These are phyloP conservation scores for Talaromyces trachyspermus DNA, from an alignment of 495 filamentous ascomycete genomes.

Conservation along the genomic window DNA sequence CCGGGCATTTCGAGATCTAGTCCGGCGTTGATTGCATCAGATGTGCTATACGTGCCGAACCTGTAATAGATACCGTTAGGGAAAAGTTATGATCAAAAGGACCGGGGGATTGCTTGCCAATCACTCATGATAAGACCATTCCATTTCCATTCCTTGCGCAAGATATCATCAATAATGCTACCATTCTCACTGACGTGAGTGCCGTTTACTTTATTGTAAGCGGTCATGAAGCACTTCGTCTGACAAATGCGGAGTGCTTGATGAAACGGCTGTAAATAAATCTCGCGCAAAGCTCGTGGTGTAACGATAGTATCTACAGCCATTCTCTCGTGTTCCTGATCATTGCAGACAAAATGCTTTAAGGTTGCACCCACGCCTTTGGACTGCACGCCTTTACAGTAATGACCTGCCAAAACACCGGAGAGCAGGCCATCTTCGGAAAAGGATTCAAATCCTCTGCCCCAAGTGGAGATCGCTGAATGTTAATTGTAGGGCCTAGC, in stretches of 20 bases:
- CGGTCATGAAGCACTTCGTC: constrained; percentile 65
- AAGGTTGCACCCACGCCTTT: constrained; percentile 63
- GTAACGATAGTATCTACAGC: constrained; percentile 60
- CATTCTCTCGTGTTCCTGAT: constrained; percentile 67
- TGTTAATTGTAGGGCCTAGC: constrained; percentile 72
- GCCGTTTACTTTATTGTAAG: constrained; percentile 71
- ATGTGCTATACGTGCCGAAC: constrained; percentile 61
- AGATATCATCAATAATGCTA: constrained; percentile 51
- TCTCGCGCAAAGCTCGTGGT: constrained; percentile 65
- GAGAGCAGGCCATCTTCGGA: constrained; percentile 72
- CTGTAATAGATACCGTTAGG: constrained; percentile 11
- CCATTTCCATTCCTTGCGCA: constrained; percentile 67
- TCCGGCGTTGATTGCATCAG: constrained; percentile 59
- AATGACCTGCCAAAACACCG: constrained; percentile 56
- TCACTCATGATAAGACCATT: constrained; percentile 65
- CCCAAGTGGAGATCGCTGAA: constrained; percentile 71
- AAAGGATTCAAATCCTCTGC: constrained; percentile 72
- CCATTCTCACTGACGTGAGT: constrained; percentile 61
- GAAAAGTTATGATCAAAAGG: not conserved
- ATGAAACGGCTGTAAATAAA: constrained; percentile 70
- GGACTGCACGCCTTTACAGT: constrained; percentile 63
- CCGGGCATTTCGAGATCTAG: constrained; percentile 74
- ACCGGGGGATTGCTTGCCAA: constrained; percentile 46
- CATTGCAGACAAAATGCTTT: constrained; percentile 81
- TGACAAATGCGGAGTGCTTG: constrained; percentile 57